Evolutionary conservation across 148 eudicot genomes (phyloP).

Genomic region (Spergularia bocconei): DNA sequence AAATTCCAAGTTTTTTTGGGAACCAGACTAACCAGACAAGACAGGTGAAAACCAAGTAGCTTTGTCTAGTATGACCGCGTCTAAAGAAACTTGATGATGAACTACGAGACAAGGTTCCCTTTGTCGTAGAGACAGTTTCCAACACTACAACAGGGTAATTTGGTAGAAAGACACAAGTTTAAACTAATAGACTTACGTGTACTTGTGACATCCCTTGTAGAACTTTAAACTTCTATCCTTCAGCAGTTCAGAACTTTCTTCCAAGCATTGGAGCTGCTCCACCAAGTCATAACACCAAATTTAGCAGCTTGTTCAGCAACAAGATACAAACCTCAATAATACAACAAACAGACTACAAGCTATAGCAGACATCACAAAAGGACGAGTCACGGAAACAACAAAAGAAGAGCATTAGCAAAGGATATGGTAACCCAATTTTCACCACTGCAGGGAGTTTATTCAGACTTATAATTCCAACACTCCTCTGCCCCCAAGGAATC

Average conservation of each 20-base stretch:
- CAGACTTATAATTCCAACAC: background rate
- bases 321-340: constrained; percentile 6
- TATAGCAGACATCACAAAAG: background rate
- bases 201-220: constrained; percentile 81
- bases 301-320: background rate
- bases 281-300: constrained; percentile 1
- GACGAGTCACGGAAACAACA: background rate
- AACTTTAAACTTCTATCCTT: constrained; percentile 68
- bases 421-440: background rate
- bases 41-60: no score
- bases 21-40: no score
- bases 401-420: background rate
- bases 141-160: background rate
- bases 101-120: background rate
- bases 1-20: no score
- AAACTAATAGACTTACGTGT: constrained; percentile 54
- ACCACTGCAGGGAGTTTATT: background rate
- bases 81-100: background rate
- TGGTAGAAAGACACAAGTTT: background rate
- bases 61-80: background rate
- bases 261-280: constrained; percentile 64
- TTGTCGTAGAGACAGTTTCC: background rate
- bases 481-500: background rate
- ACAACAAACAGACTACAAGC: background rate
- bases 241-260: constrained; percentile 63